Conservation (phyloP, 495 filamentous ascomycete species). For the Penicillium riverlandense region DNA sequence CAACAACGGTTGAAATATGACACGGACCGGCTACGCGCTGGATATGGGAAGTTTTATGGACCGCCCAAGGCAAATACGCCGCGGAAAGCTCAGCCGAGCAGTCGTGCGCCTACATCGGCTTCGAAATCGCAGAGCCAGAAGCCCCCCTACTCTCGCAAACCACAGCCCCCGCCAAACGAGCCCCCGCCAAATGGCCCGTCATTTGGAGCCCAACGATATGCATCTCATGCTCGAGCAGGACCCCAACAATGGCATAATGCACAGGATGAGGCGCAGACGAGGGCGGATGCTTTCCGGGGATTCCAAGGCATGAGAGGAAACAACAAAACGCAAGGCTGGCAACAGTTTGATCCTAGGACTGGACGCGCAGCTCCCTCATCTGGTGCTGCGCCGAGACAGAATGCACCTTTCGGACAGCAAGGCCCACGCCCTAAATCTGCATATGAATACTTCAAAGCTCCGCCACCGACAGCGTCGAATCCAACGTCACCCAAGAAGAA, state of each 20-base stretch:
- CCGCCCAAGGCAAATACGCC: conserved; percentile 22
- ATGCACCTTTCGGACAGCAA: conserved; percentile 20
- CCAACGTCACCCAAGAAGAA: conserved; percentile 41
- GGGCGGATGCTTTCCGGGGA: conserved; percentile 53
- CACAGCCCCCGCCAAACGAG: conserved; percentile 9
- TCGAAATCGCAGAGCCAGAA: conserved; percentile 24
- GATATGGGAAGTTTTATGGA: conserved; percentile 34
- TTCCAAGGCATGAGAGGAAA: conserved; percentile 62
- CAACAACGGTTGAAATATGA: conserved; percentile 68
- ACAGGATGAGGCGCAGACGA: conserved; percentile 47
- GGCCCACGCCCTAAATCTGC: conserved; percentile 32
- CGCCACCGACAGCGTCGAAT: conserved; percentile 24
- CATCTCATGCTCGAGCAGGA: conserved; percentile 40
- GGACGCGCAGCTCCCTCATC: conserved; percentile 19
- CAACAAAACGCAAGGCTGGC: conserved; percentile 24
- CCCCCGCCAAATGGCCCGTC: conserved; percentile 36
- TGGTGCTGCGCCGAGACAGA: conserved; percentile 23
- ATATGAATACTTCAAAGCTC: conserved; percentile 34
- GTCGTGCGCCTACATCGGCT: conserved; percentile 18
- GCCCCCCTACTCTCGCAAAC: conserved; percentile 8
- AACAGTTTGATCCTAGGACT: conserved; percentile 32
- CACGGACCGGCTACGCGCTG: conserved; percentile 50
- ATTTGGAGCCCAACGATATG: conserved; percentile 48
- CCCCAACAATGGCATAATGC: conserved; percentile 32
- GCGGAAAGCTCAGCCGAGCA: conserved; percentile 20